phyloP scores from a whole-genome alignment of 2,329 filamentous ascomycete species.

The Dothideomycetidae sp. region DNA sequence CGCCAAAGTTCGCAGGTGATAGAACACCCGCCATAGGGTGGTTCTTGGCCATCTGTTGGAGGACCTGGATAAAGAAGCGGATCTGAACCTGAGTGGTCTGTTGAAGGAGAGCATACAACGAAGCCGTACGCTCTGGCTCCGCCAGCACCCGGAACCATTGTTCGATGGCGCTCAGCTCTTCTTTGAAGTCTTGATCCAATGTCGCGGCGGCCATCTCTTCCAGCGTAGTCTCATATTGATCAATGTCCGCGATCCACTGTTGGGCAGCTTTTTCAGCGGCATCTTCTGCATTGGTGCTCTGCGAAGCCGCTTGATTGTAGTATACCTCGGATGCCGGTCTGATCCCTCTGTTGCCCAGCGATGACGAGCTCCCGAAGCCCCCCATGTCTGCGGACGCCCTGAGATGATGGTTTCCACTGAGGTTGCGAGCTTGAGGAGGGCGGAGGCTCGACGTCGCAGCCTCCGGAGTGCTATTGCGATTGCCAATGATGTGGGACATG shows the following conservation, averaged over 20 bases:
- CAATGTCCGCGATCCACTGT: conserved; percentile 98
- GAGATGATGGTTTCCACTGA: conserved; percentile 70
- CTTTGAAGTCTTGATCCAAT: conserved; percentile 98
- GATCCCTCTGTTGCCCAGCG: conserved; percentile 60
- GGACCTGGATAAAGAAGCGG: conserved; percentile 94
- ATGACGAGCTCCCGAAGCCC: conserved; percentile 51
- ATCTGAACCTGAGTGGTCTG: conserved; percentile 99
- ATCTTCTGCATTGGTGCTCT: conserved; percentile 59
- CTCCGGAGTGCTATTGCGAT: conserved; percentile 96
- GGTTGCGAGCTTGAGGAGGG: conserved; percentile 62
- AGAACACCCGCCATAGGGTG: conserved; percentile 93
- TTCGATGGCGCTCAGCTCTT: conserved; percentile 95
- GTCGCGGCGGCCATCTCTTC: conserved; percentile 98
- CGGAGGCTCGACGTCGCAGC: conserved; percentile 70
- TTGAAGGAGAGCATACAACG: conserved; percentile 86
- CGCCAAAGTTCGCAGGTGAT: conserved; percentile 81
- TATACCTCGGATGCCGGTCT: conserved; percentile 87
- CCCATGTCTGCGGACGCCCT: conserved; percentile 95
- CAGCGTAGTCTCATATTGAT: conserved; percentile 95
- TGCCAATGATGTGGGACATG: conserved; percentile 42
- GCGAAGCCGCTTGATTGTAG: conserved; percentile 63
- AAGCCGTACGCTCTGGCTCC: conserved; percentile 89
- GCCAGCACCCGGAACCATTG: conserved; percentile 98
- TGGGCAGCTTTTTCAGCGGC: conserved; percentile 85
- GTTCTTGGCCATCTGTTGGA: conserved; percentile 98